Percentiles rank a stretch among this genome's conserved stretches.
These are phyloP conservation scores for Casuarina equisetifolia DNA, from an alignment of 306 rosid species.

Conservation along the genomic window DNA sequence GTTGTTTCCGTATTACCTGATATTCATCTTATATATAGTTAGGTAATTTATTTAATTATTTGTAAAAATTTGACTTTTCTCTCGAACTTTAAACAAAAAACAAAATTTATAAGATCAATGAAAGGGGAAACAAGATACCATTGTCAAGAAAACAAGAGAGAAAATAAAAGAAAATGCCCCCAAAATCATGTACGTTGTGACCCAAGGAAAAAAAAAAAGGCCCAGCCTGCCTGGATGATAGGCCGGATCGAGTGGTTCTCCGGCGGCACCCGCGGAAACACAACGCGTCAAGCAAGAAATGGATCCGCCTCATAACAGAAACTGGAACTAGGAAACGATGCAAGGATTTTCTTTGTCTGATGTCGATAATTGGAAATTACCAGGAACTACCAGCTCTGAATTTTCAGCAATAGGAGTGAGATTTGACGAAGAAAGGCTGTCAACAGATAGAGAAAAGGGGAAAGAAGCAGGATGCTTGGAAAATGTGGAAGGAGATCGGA, in stretches of 20 bases:
- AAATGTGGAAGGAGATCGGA: constrained; percentile 89
- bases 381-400: not conserved
- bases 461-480: constrained; percentile 65
- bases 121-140: too few species aligned
- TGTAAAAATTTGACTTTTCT: too few species aligned
- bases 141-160: too few species aligned
- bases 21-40: too few species aligned
- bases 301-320: not conserved
- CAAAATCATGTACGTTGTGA: too few species aligned
- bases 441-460: constrained; percentile 25
- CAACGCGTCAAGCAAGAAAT: not conserved
- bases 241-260: not conserved
- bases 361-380: not conserved
- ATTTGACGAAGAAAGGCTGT: not conserved
- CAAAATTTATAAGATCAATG: too few species aligned
- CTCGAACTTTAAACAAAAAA: too few species aligned
- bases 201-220: too few species aligned
- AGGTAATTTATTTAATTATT: too few species aligned
- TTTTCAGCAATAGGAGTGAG: constrained; percentile 1
- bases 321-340: not conserved
- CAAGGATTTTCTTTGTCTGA: not conserved
- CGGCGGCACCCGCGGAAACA: not conserved
- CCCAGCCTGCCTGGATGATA: too few species aligned
- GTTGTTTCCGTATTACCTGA: too few species aligned
- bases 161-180: too few species aligned